Evolutionary conservation across 2,329 filamentous ascomycete genomes (phyloP).

Genomic region (Trichoderma sp.): DNA sequence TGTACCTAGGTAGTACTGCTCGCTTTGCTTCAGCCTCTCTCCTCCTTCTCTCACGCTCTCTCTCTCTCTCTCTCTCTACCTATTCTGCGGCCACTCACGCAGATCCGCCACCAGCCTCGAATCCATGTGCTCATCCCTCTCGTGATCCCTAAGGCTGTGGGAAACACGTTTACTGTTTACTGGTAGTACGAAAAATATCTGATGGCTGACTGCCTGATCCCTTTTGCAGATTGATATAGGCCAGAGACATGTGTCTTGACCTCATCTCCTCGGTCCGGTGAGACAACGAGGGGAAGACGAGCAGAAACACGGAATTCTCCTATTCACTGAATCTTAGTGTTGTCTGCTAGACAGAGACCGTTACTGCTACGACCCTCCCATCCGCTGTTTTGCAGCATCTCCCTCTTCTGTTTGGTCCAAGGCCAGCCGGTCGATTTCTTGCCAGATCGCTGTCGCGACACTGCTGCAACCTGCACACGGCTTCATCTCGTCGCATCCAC

Average conservation of each 20-base stretch:
- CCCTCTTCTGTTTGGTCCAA: neutral
- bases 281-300: constrained; percentile 5
- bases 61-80: too few species aligned
- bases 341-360: neutral
- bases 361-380: neutral
- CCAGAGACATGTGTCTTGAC: constrained; percentile 2
- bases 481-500: neutral
- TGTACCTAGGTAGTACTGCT: too few species aligned
- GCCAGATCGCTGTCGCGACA: constrained; percentile 1
- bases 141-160: too few species aligned
- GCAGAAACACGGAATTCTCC: constrained; percentile 1
- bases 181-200: neutral
- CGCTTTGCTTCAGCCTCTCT: constrained; percentile 9
- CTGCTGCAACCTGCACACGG: neutral
- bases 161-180: too few species aligned
- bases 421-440: neutral
- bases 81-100: too few species aligned
- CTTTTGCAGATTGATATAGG: neutral
- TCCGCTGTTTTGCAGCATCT: neutral
- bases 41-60: neutral
- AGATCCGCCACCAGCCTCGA: neutral
- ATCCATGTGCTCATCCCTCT: too few species aligned
- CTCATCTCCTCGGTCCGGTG: neutral
- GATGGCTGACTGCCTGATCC: neutral
- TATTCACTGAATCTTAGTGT: neutral